Evolutionary conservation across 2,329 filamentous ascomycete genomes (phyloP).

Genomic region (Metarhizium sp.): DNA sequence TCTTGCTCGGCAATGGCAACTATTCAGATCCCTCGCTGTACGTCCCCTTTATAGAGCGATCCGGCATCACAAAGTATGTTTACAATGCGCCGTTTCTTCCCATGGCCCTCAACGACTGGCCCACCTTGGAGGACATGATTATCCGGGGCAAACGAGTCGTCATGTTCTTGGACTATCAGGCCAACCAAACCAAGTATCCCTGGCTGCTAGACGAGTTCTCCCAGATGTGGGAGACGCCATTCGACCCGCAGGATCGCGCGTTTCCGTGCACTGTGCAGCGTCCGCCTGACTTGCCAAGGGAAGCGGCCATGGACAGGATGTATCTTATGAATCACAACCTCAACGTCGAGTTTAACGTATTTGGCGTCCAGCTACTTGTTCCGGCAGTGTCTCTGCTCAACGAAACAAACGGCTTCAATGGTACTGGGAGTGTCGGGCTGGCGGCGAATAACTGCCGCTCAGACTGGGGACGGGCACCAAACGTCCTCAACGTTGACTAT

Average conservation of each 20-base stretch:
- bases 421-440: constrained; percentile 56
- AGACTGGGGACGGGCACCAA: constrained; percentile 61
- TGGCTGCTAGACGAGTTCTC: constrained; percentile 84
- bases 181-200: constrained; percentile 67
- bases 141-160: constrained; percentile 60
- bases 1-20: constrained; percentile 78
- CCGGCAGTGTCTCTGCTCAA: constrained; percentile 63
- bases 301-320: constrained; percentile 51
- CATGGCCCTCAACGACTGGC: constrained; percentile 71
- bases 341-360: constrained; percentile 65
- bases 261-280: constrained; percentile 77
- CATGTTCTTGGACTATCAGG: constrained; percentile 77
- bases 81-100: constrained; percentile 65
- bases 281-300: constrained; percentile 52
- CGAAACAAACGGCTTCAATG: constrained; percentile 58
- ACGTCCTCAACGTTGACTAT: constrained; percentile 75
- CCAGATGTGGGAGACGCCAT: constrained; percentile 86
- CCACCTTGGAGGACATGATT: constrained; percentile 71
- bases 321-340: constrained; percentile 90
- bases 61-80: constrained; percentile 62
- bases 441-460: constrained; percentile 52
- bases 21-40: constrained; percentile 58
- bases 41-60: constrained; percentile 56
- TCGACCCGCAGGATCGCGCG: constrained; percentile 52
- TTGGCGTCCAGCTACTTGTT: constrained; percentile 55